Conservation (phyloP, 768 basidiomycete genomes). For the Glaciozyma martinii region DNA sequence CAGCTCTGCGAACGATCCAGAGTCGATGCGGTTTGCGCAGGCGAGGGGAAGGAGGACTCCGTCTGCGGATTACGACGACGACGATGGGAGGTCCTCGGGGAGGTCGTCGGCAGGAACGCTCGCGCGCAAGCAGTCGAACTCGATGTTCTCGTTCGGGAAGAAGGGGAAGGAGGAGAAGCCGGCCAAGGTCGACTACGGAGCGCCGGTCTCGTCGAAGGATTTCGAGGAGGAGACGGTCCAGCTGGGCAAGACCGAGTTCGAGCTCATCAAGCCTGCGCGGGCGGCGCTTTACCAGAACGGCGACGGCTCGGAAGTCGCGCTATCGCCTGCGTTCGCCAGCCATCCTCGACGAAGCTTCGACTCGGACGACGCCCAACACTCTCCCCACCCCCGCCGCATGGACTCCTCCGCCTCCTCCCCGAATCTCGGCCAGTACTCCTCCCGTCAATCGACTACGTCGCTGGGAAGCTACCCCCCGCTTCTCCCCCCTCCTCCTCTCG, state of each 20-base stretch:
- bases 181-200: background rate
- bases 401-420: too few relatives aligned
- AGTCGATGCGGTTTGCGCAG: too few relatives aligned
- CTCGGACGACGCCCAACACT: too few relatives aligned
- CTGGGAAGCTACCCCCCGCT: background rate
- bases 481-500: background rate
- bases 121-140: background rate
- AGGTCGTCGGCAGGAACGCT: background rate
- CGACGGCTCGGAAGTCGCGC: background rate
- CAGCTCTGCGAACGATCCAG: too few relatives aligned
- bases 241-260: conserved; percentile 20
- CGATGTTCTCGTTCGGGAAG: background rate
- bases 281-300: conserved; percentile 1
- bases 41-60: too few relatives aligned
- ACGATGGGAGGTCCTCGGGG: too few relatives aligned
- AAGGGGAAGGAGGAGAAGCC: background rate
- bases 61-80: too few relatives aligned
- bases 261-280: conserved; percentile 23
- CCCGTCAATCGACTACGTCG: background rate
- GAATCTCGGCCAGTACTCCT: too few relatives aligned
- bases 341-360: too few relatives aligned
- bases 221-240: conserved; percentile 25
- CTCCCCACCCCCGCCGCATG: too few relatives aligned
- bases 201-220: conserved; percentile 5
- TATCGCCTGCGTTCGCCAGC: too few relatives aligned